Base-by-base conservation (phyloP, 148 eudicot species). In the Chenopodium album region DNA sequence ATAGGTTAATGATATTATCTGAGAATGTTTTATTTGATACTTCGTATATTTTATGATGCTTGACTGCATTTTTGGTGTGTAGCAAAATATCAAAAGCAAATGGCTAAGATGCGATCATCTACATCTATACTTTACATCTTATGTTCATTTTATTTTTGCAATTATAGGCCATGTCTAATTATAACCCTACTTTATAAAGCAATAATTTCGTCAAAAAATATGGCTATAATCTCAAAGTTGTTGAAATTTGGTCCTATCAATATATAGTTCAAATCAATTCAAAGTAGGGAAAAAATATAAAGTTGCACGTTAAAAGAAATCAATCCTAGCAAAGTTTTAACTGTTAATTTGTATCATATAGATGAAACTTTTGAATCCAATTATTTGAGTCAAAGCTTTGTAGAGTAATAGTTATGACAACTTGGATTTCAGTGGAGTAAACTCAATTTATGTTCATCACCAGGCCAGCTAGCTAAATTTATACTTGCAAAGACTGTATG, bases 311-410 rank as follows among this genome's bases (percentile, higher is more conserved):
- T 23, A 75, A 50, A 48, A 52, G 4, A 75, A 34, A 74, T 48
- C 77, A 75, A 75, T 75, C 14, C 44, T 28, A 14, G 19, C 76
- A 73, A 75, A 54, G 63, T 50, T 9, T 50, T 48, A 46, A 37
- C 47, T 70, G 71, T 32, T 44, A 7, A 16, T 78, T 48, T 41
- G 71, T 77, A 77, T 63, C 16, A 76, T 48, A 46, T 37, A 37
- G 37, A 29, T 71, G 68, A 72, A 71, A 80, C 76, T 80, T 80
- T 80, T 80, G 82, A 80, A 80, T 71, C 41, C 82, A 80, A 80
- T 60, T 70, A 80, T 80, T 59, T 71, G 76, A 41, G 76, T 60
- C 82, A 80, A 80, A 80, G 44, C 70, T 3, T 71, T 50, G 54
- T 50, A 28, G 29, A 28, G 29, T 28, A 50, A 71, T 60, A 41